Evolutionary conservation across 139 green algal genomes (phyloP), one percentile per base, ranked within the genome.

Genomic region (Chlorella ohadii): DNA sequence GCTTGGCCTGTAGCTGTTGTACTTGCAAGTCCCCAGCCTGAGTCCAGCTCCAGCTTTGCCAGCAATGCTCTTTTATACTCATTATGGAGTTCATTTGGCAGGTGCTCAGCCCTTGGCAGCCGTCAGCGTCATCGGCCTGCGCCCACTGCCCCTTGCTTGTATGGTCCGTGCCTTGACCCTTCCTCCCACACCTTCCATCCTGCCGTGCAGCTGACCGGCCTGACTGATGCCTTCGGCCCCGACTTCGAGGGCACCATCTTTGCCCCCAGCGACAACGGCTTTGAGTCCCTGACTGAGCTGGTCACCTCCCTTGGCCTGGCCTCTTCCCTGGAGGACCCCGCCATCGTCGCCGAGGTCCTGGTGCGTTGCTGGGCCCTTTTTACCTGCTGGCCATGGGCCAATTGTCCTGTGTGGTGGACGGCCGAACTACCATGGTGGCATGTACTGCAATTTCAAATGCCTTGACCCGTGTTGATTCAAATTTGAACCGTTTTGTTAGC

Each of bases 231-330:
- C 5, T 6, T 61, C 17, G 33, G 22, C 74, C 34, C 68, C 9
- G 25, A 28, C 16, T 67, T 67, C 34, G 67, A 70, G 28, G 51
- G 51, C 55, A 80, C 74, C 55, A 33, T 80, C 20, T 70, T 80
- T 1, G 74, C 55, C 33, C 74, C 76, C 76, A 61, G 36, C 38
- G 61, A 82, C 59, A 63, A 72, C 25, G 76, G 36, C 34, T 57
- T 72, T 19, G 31, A 38, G 27, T 38, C 38, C 5, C 23, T 57
- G 57, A 5, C 33, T 13, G 59, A 38, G 3, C 3, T 19, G 16
- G 20, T 75, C 9, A 38, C 34, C 1, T 0, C 38, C 59, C 76
- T 61, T 34, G 59, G 36, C 59, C 11, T 47, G 33, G 27, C 13
- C 1, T 4, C 34, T 22, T 19, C 27, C 27, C 27, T 31, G 2